A percentile compares a stretch with the other conserved stretches of the same genome.
Conservation (phyloP, 176 grass and related monocot genomes). For the Carex myosuroides region DNA sequence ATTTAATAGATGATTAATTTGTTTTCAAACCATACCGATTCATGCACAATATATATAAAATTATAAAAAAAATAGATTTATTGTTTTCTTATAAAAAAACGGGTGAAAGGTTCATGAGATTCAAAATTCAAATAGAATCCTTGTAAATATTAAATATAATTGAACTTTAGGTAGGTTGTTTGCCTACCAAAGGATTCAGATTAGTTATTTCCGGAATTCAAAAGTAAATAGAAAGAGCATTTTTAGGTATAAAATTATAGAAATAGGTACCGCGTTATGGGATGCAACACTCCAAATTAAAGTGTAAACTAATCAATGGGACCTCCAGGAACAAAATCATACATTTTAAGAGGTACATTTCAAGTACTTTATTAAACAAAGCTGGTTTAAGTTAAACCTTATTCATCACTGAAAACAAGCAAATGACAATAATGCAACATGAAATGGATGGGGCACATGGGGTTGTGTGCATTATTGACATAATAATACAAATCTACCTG, state of each 20-base stretch:
- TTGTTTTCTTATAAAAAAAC: no score
- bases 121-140: no score
- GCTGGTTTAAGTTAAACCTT: background rate
- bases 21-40: no score
- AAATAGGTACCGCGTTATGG: background rate
- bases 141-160: no score
- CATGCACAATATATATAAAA: no score
- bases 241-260: background rate
- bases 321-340: background rate
- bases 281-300: background rate
- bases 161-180: no score
- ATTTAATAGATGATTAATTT: no score
- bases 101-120: no score
- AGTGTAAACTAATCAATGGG: background rate
- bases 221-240: no score
- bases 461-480: background rate
- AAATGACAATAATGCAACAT: background rate
- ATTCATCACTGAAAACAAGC: slow-evolving; percentile 9
- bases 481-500: slow-evolving; percentile 17
- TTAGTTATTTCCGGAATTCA: no score
- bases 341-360: background rate
- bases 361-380: background rate
- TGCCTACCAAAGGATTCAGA: no score
- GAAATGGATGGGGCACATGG: slow-evolving; percentile 2
- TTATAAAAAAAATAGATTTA: no score